phyloP scores from a whole-genome alignment of 768 basidiomycete genomes.

The Amanita pallidorosea region DNA sequence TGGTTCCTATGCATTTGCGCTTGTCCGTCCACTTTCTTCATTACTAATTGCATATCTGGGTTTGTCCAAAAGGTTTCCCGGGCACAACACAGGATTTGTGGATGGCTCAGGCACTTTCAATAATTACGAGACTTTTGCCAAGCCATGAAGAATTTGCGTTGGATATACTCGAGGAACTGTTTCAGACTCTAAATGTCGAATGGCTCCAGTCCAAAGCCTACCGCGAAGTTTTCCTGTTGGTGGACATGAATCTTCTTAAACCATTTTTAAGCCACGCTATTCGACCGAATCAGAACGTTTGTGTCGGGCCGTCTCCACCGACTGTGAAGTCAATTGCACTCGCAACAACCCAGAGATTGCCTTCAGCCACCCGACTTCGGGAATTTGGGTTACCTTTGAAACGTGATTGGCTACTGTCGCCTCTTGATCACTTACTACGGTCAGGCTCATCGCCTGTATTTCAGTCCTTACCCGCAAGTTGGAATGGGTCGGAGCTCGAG shows the following conservation, averaged over 20 bases:
- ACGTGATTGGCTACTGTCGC: conserved; percentile 57
- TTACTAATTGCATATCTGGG: conserved; percentile 45
- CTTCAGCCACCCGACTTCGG: conserved; percentile 15
- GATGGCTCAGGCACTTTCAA: conserved; percentile 54
- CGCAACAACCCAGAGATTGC: conserved; percentile 44
- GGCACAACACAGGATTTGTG: conserved; percentile 46
- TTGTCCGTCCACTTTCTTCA: conserved; percentile 42
- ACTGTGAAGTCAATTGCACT: conserved; percentile 45
- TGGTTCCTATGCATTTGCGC: conserved; percentile 18
- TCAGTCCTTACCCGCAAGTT: conserved; percentile 49
- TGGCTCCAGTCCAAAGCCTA: conserved; percentile 27
- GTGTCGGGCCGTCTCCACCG: conserved; percentile 39
- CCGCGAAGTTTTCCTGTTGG: conserved; percentile 36
- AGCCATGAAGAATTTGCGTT: conserved; percentile 64
- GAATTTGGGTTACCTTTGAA: conserved; percentile 34
- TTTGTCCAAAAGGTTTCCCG: conserved; percentile 48
- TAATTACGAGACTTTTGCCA: conserved; percentile 45
- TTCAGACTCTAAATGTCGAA: conserved; percentile 23
- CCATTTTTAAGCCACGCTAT: conserved; percentile 52
- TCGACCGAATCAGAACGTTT: conserved; percentile 25
- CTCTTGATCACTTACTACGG: conserved; percentile 71
- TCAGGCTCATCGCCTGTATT: conserved; percentile 68
- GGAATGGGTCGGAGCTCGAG: conserved; percentile 76
- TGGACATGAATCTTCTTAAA: conserved; percentile 33
- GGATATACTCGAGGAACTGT: conserved; percentile 29